Percentiles rank a stretch among this genome's conserved stretches.
phyloP scores from a whole-genome alignment of 306 rosid species.

The Prunus dulcis region DNA sequence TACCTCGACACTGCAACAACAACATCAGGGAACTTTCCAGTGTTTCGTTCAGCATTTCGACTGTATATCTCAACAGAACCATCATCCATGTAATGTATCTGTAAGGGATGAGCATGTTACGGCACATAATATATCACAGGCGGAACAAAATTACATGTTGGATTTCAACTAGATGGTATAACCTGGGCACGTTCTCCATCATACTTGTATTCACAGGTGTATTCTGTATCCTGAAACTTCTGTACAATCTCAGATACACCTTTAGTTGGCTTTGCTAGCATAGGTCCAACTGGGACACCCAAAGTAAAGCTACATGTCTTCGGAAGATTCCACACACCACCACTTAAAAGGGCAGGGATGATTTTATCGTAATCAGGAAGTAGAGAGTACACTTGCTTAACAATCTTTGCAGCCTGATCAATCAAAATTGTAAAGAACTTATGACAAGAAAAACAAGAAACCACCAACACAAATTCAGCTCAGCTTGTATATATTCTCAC shows the following conservation, averaged over 20 bases:
- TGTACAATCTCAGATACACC: conserved; percentile 74
- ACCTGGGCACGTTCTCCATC: conserved; percentile 99
- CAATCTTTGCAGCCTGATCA: conserved; percentile 79
- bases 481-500: not conserved
- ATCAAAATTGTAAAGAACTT: conserved; percentile 25
- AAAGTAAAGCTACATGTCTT: conserved; percentile 66
- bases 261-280: conserved; percentile 88
- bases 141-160: conserved; percentile 6
- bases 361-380: conserved; percentile 83
- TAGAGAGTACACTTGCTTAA: conserved; percentile 79
- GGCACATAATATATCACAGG: conserved; percentile 12
- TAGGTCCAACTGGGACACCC: conserved; percentile 91
- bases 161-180: conserved; percentile 24
- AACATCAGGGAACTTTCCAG: conserved; percentile 92
- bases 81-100: conserved; percentile 90
- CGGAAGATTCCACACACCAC: conserved; percentile 82
- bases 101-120: conserved; percentile 30
- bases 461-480: not conserved
- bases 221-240: conserved; percentile 75
- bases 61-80: conserved; percentile 88
- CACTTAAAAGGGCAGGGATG: conserved; percentile 62
- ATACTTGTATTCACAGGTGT: conserved; percentile 91
- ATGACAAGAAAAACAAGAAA: not conserved
- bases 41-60: conserved; percentile 89
- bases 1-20: conserved; percentile 71